Base-by-base conservation (phyloP, 208 protist genomes). In the Trypanosoma conorhini region DNA sequence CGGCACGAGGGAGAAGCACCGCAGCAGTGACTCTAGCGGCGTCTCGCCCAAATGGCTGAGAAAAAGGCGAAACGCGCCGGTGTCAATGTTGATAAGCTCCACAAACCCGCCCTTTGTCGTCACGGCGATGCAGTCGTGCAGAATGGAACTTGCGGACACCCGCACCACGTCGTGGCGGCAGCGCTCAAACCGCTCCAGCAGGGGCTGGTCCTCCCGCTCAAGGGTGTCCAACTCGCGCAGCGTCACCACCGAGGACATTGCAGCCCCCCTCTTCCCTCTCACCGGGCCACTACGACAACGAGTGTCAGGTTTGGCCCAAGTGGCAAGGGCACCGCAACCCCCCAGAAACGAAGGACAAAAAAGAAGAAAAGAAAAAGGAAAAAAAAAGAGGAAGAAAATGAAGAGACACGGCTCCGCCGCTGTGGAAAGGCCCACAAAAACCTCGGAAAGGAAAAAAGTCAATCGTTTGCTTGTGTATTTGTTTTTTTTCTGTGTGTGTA, bases 91-190 rank as follows among this genome's bases (percentile, higher is more conserved):
- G 48, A 96, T 84, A 30, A 93, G 76, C 66, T 96, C 78, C 2
- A 96, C 67, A 69, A 96, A 96, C 2, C 91, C 91, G n/a, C 76
- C 82, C 55, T 77, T 72, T 9, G 87, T 93, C 5, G 87, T 90
- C 31, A 96, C 77, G 7, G 81, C 86, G 30, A 96, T 74, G 51
- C 79, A 76, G 24, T 86, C 66, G 1, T 79, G 86, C 3, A 92
- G 54, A 44, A 85, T 58, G 33, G 67, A 67, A 12, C 72, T 82
- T 9, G 83, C 63, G 9, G 86, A 81, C 15, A 96, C 85, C 26
- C 71, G 75, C 12, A 87, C 44, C 9, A 96, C 91, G 26, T 80
- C 66, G 51, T 87, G 75, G 35, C 91, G 85, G 59, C 68, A 92
- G 17, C 73, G 73, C 55, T 90, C 68, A 70, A 96, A 96, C 2